Base-by-base conservation (phyloP, 192 early-diverging fungal species). In the Gonapodya prolifera region DNA sequence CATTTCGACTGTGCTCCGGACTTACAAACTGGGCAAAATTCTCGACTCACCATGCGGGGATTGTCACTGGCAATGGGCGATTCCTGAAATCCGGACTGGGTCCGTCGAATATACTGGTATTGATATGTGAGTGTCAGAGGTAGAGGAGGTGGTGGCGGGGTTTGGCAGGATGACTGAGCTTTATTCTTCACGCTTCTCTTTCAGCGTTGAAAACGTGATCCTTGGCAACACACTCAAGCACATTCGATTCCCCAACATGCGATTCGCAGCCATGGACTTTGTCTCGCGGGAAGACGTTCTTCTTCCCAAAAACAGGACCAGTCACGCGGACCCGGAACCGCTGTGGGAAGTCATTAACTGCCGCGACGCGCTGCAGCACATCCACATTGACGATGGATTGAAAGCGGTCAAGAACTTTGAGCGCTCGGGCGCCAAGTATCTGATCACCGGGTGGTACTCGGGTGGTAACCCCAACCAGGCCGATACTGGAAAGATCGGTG, bases 31-130 rank as follows among this genome's bases (percentile, higher is more conserved):
- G 30, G 2, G 75, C 29, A 77, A 17, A 16, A 81, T 80, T 36
- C 30, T 80, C 0, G 80, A 80, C 34, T 33, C 80, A 0, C 80
- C 80, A n/a, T 80, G 80, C 35, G 80, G 80, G 8, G 80, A 80
- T 70, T 80, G 80, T 70, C 81, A 80, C 80, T 80, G 80, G 80
- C 80, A 61, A 61, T 61, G 45, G 45, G 45, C 45, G 23, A 61
- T 80, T 13, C 80, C 80, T 23, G 23, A 75, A 28, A 81, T 81
- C 33, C n/a, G 28, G 29, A 33, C 61, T 17, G 75, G 81, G 30
- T 23, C 29, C 30, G 45, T 80, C 69, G 18, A 29, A 28, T 80
- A 80, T 34, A 81, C 73, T 0, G 80, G 80, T 18, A 69, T 69
- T 0, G 80, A 80, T 35, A 80, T 80, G 45, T 61, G 45, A 61